A percentile compares a stretch with the other conserved stretches of the same genome.
Evolutionary conservation across 2,329 filamentous ascomycete genomes (phyloP).

Genomic region (Cladosporium sp.): DNA sequence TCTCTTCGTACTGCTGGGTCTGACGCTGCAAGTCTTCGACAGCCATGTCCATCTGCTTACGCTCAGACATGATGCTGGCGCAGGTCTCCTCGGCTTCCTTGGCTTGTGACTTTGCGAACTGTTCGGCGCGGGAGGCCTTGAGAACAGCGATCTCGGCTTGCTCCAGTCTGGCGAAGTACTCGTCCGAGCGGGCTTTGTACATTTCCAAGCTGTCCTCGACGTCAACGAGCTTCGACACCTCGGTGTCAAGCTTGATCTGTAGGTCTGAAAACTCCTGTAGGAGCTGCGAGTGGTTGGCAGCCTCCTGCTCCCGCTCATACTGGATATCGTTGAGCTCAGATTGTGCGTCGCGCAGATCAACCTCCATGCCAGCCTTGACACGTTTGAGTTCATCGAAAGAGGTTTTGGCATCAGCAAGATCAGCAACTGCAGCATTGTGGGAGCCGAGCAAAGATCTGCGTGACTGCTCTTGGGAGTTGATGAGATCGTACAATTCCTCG

Average conservation of each 20-base stretch:
- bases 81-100: constrained; percentile 89
- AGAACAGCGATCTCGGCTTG: constrained; percentile 94
- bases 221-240: constrained; percentile 79
- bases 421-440: constrained; percentile 79
- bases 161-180: constrained; percentile 96
- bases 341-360: constrained; percentile 77
- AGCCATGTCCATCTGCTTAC: constrained; percentile 79
- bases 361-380: constrained; percentile 71
- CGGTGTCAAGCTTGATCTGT: constrained; percentile 86
- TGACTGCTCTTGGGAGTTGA: constrained; percentile 90
- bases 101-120: constrained; percentile 86
- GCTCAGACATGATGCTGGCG: constrained; percentile 83
- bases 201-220: constrained; percentile 77
- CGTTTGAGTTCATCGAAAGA: constrained; percentile 85
- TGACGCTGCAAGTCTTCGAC: constrained; percentile 89
- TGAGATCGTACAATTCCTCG: constrained; percentile 86
- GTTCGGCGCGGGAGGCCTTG: constrained; percentile 85
- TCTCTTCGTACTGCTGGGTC: constrained; percentile 85
- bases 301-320: constrained; percentile 76
- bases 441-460: constrained; percentile 74
- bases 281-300: constrained; percentile 79
- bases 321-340: constrained; percentile 81
- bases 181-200: constrained; percentile 88
- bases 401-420: constrained; percentile 80
- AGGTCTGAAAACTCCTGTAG: constrained; percentile 90